Evolutionary conservation across 306 rosid species (phyloP), one percentile per base, ranked within the genome.

Genomic region (Phaseolus lunatus): DNA sequence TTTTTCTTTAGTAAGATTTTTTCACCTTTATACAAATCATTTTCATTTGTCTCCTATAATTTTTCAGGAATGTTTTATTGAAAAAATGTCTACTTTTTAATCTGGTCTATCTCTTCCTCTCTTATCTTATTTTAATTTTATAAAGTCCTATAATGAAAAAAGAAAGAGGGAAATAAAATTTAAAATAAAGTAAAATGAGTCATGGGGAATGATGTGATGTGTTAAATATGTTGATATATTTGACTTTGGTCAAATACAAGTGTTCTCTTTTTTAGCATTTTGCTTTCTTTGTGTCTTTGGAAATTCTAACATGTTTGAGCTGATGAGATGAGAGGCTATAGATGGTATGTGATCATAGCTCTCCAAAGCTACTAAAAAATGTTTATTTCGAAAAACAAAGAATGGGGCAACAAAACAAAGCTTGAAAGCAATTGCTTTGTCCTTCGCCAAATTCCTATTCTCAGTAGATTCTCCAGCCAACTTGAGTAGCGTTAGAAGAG

Each of bases 391-490:
- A 63, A 43, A 43, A 43, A 63, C n/a, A 33, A 59, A 58, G 69
- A 63, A 18, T 33, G n/a, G 67, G 20, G 41, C 47, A 63, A 66
- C 18, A 39, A 39, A 39, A 39, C 71, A 66, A 41, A 70, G 76
- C 19, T 31, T 14, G 48, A 70, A 50, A 52, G 64, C 76, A 71
- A 53, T 71, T 31, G 76, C 5, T 74, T 27, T 74, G 78, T 59
- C 59, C 35, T 18, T 59, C 67, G 33, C 59, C 0, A 43, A 74
- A 5, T 44, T 58, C 69, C 31, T 49, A 73, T 59, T 70, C 31
- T 50, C 49, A 3, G 14, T 35, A 52, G 48, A 71, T 71, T 71
- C 76, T 64, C 49, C 2, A 35, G 35, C 66, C 77, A 35, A 53
- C 22, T 20, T 71, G 44, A 48, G 5, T 69, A 64, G 6, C 24